Base-by-base conservation (phyloP, 495 filamentous ascomycete species). In the Tuber melanosporum region DNA sequence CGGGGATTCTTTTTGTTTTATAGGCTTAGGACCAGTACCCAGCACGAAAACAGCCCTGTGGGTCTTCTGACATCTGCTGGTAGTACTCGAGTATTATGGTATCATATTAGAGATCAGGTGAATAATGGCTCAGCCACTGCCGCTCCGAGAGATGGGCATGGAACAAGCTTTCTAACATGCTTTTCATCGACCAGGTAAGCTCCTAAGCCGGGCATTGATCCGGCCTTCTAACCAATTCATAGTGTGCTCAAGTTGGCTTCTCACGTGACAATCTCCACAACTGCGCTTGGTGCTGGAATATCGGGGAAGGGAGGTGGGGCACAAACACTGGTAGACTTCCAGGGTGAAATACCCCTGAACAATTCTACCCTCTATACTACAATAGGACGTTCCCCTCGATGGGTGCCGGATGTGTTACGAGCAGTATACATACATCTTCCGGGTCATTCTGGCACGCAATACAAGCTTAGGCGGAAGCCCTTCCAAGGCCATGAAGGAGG, bases 111-210 rank as follows among this genome's bases (percentile, higher is more conserved):
- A 19, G 87, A 84, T 78, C 82, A 86, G 76, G 82, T 84, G 22
- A 85, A 86, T 57, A 81, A 87, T 26, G 89, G 89, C 82, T 87
- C 87, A 1, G 26, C 46, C 69, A 76, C 44, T 26, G 75, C 74
- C 2, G 7, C 26, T 20, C 71, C 72, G n/a, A 72, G 74, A 20
- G 74, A 36, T 90, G 90, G 85, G 87, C 88, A 1, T 94, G 91
- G 91, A 91, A 90, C 82, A 87, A 91, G 77, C 87, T 88, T 8
- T 91, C 89, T 15, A 93, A 93, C 79, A 87, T 94, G 87, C 85
- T 94, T 2, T 94, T 90, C 81, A 87, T 94, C 71, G 91, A 91
- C 62, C 91, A 91, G 84, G 71, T 74, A 47, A 62, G 77, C 41
- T 45, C 12, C 14, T 36, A 36, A 32, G 62, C n/a, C 19, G 3